phyloP scores from a whole-genome alignment of 2,329 filamentous ascomycete species.

The Xylaria sp. region DNA sequence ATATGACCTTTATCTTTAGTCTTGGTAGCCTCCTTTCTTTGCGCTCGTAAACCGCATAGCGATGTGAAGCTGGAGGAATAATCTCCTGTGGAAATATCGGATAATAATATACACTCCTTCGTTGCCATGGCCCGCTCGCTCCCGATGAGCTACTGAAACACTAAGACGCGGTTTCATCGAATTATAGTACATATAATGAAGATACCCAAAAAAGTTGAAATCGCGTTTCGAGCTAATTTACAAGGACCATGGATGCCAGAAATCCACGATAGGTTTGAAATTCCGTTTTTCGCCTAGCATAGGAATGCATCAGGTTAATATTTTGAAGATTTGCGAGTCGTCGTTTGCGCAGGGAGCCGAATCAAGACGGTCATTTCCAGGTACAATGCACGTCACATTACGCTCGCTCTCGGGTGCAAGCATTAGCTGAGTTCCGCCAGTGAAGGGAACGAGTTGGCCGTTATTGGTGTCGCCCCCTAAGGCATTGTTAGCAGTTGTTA shows the following conservation, averaged over 20 bases:
- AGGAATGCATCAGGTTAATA: constrained; percentile 38
- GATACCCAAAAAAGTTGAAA: constrained; percentile 1
- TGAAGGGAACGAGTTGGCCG: constrained; percentile 63
- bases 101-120: not conserved
- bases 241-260: not conserved
- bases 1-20: not conserved
- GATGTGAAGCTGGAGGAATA: not conserved
- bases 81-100: not conserved
- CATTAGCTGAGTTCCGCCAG: constrained; percentile 55
- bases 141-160: not conserved
- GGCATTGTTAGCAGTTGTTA: constrained; percentile 32
- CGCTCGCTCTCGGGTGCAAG: constrained; percentile 59
- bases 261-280: not conserved
- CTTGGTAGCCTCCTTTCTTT: not conserved
- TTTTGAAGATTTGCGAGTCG: constrained; percentile 47
- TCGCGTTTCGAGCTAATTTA: constrained; percentile 4
- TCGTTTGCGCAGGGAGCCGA: constrained; percentile 49
- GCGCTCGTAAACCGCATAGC: not conserved
- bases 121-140: not conserved
- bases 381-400: constrained; percentile 57
- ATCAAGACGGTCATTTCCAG: constrained; percentile 51
- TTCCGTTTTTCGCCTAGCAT: not conserved
- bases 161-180: not conserved
- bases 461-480: constrained; percentile 59
- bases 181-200: constrained; percentile 12